Conservation (phyloP, 208 protist species). For the Crithidia fasciculata region DNA sequence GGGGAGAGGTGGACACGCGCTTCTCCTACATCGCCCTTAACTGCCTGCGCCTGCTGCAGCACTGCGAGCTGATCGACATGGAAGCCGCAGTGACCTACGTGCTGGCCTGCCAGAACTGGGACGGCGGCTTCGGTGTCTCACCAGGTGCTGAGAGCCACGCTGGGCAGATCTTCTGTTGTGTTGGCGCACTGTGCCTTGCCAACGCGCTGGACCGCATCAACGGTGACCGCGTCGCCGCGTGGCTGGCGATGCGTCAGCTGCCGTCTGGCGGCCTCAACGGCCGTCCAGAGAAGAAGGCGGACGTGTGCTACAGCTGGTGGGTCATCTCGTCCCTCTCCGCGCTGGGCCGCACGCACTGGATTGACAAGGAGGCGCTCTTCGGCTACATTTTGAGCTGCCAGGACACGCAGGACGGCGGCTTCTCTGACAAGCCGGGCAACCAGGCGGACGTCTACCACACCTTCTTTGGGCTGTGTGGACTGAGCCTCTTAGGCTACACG, state of each 20-base stretch:
- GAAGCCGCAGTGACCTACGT: constrained; percentile 92
- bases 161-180: constrained; percentile 98
- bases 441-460: constrained; percentile 99
- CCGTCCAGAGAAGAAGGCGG: constrained; percentile 98
- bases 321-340: constrained; percentile 96
- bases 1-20: constrained; percentile 98
- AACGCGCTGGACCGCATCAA: constrained; percentile 91
- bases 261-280: constrained; percentile 98
- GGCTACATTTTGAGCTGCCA: constrained; percentile 96
- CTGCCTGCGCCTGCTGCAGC: constrained; percentile 92
- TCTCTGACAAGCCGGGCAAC: constrained; percentile 98
- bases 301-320: constrained; percentile 99
- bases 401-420: constrained; percentile 97
- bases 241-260: constrained; percentile 98
- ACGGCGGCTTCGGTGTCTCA: constrained; percentile 97
- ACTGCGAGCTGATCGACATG: constrained; percentile 82
- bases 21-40: constrained; percentile 98
- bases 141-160: constrained; percentile 97
- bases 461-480: constrained; percentile 98
- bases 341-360: constrained; percentile 94
- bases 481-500: constrained; percentile 93
- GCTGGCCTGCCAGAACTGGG: constrained; percentile 97
- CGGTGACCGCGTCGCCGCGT: constrained; percentile 94
- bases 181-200: constrained; percentile 96
- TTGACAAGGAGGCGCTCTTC: constrained; percentile 93